Evolutionary conservation across 2,329 filamentous ascomycete species (phyloP).

Genomic region (Venturia effusa): DNA sequence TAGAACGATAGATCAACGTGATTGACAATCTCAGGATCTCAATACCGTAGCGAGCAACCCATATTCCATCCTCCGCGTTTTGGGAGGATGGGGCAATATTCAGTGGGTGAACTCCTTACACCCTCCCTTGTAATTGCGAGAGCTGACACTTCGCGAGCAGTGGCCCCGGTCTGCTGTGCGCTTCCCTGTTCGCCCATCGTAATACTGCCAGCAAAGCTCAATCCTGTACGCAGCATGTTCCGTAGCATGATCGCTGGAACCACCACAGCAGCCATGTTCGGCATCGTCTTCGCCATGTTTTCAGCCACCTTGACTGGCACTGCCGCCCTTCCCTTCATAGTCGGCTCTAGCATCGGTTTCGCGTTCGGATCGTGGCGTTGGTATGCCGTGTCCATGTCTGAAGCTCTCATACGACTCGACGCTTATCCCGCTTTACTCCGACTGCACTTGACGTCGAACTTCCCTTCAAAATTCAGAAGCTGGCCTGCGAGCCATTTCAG

Average conservation of each 20-base stretch:
- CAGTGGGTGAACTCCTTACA: background rate
- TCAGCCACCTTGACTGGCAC: background rate
- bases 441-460: background rate
- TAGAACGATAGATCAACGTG: background rate
- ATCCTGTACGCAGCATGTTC: background rate
- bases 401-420: background rate
- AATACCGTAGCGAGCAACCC: background rate
- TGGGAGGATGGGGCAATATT: conserved; percentile 5
- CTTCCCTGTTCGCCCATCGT: background rate
- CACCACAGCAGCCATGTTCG: conserved; percentile 2
- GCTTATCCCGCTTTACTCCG: background rate
- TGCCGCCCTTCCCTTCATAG: background rate
- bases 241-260: conserved; percentile 6
- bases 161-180: conserved; percentile 3
- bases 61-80: background rate
- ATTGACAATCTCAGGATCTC: background rate
- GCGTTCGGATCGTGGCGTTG: background rate
- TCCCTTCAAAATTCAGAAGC: background rate
- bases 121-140: background rate
- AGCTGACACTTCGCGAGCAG: background rate
- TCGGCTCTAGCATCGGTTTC: background rate
- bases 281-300: background rate
- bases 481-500: background rate
- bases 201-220: background rate
- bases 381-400: background rate